phyloP scores from a whole-genome alignment of 495 filamentous ascomycete genomes.

The Hypoxylon lenormandii region DNA sequence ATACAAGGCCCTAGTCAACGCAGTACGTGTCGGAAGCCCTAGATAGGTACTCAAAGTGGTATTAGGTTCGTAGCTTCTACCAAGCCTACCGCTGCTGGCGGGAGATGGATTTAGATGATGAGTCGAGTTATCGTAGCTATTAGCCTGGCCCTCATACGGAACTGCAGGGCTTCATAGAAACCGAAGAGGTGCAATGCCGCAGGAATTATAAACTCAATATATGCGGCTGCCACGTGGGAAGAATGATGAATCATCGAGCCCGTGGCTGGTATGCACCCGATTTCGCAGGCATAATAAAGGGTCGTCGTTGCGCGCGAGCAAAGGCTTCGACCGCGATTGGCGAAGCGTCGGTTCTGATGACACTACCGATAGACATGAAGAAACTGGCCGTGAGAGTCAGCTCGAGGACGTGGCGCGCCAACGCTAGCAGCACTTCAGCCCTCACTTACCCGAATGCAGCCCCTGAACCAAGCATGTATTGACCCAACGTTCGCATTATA shows the following conservation, averaged over 20 bases:
- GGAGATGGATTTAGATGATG: constrained; percentile 6
- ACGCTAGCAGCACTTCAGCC: constrained; percentile 5
- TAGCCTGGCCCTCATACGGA: neutral
- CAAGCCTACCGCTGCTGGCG: constrained; percentile 4
- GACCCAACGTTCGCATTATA: constrained; percentile 88
- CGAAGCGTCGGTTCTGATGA: constrained; percentile 85
- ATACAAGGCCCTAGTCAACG: constrained; percentile 11
- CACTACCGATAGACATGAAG: constrained; percentile 98
- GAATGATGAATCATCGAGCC: constrained; percentile 29
- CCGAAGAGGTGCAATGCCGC: neutral
- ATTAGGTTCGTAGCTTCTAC: neutral
- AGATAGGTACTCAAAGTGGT: constrained; percentile 10
- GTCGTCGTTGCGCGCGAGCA: constrained; percentile 67
- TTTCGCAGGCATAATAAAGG: constrained; percentile 70
- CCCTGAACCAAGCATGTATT: constrained; percentile 97
- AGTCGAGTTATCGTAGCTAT: constrained; percentile 8
- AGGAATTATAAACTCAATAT: neutral
- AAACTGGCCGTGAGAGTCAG: constrained; percentile 70
- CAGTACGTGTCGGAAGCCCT: neutral
- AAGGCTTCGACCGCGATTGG: constrained; percentile 72
- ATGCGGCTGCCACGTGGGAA: neutral
- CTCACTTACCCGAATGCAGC: constrained; percentile 89
- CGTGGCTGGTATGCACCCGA: constrained; percentile 57
- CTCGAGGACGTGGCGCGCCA: neutral
- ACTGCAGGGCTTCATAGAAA: neutral